These are phyloP conservation scores for Glycine latifolia DNA, from an alignment of 306 rosid genomes.

Conservation along the genomic window DNA sequence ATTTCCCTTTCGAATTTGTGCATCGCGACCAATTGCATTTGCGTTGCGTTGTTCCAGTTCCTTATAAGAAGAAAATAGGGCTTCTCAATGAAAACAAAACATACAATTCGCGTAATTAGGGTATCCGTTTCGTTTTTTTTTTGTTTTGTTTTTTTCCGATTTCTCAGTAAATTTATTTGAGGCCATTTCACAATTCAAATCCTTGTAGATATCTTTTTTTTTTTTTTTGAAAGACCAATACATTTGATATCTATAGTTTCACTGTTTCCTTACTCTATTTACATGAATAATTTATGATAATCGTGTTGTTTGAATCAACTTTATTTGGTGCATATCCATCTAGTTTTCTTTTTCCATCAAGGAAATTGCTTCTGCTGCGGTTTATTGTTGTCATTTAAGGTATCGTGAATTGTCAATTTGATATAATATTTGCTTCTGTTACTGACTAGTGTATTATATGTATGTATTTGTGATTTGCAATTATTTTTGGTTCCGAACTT, in stretches of 20 bases:
- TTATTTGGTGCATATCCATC: neutral
- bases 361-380: constrained; percentile 22
- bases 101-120: neutral
- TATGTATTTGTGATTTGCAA: constrained; percentile 17
- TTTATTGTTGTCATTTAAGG: neutral
- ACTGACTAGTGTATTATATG: neutral
- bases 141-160: neutral
- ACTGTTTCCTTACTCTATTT: neutral
- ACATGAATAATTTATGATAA: neutral
- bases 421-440: neutral
- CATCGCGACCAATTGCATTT: neutral
- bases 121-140: constrained; percentile 7
- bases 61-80: neutral
- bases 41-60: constrained; percentile 1
- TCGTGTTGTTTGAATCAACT: neutral
- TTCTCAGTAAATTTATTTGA: neutral
- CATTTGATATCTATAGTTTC: constrained; percentile 3
- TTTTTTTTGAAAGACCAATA: neutral
- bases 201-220: neutral
- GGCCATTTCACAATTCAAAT: neutral
- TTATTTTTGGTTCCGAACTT: neutral
- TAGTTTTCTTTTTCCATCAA: constrained; percentile 3
- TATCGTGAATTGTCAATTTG: constrained; percentile 8
- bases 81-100: neutral
- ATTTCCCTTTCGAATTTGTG: neutral